Evolutionary conservation across 2,329 filamentous ascomycete genomes (phyloP).

Genomic region (Neopestalotiopsis sp.): DNA sequence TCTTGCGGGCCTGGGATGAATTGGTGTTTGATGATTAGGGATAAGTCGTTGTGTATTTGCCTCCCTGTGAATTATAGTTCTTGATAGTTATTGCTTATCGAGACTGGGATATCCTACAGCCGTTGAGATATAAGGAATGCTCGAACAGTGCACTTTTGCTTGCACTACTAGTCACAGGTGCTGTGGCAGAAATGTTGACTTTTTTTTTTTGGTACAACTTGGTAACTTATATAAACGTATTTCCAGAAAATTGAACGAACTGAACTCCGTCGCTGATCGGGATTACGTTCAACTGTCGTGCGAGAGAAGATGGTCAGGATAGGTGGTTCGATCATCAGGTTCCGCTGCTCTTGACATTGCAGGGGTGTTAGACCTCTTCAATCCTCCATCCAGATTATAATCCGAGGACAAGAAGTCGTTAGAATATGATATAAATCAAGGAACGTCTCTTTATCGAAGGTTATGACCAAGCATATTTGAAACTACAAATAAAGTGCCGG

Average conservation of each 20-base stretch:
- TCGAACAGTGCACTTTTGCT: not conserved
- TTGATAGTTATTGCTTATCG: too few relatives aligned
- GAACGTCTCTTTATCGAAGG: too few relatives aligned
- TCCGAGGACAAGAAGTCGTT: too few relatives aligned
- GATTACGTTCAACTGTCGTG: conserved; percentile 3
- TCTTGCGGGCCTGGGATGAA: not conserved
- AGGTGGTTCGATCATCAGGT: conserved; percentile 15
- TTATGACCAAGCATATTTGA: too few relatives aligned
- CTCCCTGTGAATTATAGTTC: too few relatives aligned
- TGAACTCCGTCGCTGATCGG: conserved; percentile 9
- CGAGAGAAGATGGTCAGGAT: not conserved
- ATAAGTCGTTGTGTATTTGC: not conserved
- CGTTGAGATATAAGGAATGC: too few relatives aligned
- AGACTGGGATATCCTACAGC: too few relatives aligned
- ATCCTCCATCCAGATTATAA: too few relatives aligned
- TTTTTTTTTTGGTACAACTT: not conserved
- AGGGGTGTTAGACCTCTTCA: not conserved
- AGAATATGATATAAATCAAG: too few relatives aligned
- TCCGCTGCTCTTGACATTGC: not conserved
- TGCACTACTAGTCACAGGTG: not conserved
- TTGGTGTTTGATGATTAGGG: not conserved
- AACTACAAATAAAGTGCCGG: too few relatives aligned
- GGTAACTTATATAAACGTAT: not conserved
- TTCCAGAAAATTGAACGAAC: not conserved
- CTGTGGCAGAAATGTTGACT: not conserved